Percentiles rank a stretch among this genome's conserved stretches.
Evolutionary conservation across 1,139 yeast species (phyloP).

Genomic region (Groenewaldozyma sp.): DNA sequence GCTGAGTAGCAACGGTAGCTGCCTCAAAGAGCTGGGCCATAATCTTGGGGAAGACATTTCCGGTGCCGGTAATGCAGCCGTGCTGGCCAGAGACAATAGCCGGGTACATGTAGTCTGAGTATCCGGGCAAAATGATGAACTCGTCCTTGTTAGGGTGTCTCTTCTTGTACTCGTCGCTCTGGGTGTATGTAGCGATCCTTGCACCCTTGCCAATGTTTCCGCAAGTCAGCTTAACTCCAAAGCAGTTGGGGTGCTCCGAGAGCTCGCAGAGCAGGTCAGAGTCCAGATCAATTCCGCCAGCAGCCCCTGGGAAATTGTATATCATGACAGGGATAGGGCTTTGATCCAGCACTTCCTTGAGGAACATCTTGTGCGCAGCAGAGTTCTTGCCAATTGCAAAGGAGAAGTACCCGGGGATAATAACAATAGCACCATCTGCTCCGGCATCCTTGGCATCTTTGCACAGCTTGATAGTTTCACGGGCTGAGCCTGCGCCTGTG

Average conservation of each 20-base stretch:
- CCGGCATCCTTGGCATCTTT: slow-evolving; percentile 34
- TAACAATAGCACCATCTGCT: slow-evolving; percentile 37
- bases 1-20: slow-evolving; percentile 18
- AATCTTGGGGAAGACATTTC: slow-evolving; percentile 34
- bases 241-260: slow-evolving; percentile 36
- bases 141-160: neutral
- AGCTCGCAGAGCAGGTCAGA: slow-evolving; percentile 32
- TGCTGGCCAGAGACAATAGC: slow-evolving; percentile 31
- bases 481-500: slow-evolving; percentile 30
- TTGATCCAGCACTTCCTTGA: slow-evolving; percentile 37
- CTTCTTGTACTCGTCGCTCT: slow-evolving; percentile 1
- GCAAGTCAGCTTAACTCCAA: slow-evolving; percentile 42
- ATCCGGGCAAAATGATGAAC: slow-evolving; percentile 2
- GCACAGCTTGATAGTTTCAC: slow-evolving; percentile 36
- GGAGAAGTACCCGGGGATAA: slow-evolving; percentile 36
- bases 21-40: slow-evolving; percentile 32
- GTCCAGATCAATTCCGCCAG: slow-evolving; percentile 34
- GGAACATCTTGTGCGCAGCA: slow-evolving; percentile 38
- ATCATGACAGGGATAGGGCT: slow-evolving; percentile 39
- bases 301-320: slow-evolving; percentile 44
- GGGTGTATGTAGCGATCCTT: neutral
- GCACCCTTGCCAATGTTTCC: slow-evolving; percentile 27
- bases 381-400: slow-evolving; percentile 38
- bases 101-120: slow-evolving; percentile 25
- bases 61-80: slow-evolving; percentile 2